Evolutionary conservation across 1,284 basidiomycete genomes (phyloP).

Genomic region (Heterobasidion irregulare): DNA sequence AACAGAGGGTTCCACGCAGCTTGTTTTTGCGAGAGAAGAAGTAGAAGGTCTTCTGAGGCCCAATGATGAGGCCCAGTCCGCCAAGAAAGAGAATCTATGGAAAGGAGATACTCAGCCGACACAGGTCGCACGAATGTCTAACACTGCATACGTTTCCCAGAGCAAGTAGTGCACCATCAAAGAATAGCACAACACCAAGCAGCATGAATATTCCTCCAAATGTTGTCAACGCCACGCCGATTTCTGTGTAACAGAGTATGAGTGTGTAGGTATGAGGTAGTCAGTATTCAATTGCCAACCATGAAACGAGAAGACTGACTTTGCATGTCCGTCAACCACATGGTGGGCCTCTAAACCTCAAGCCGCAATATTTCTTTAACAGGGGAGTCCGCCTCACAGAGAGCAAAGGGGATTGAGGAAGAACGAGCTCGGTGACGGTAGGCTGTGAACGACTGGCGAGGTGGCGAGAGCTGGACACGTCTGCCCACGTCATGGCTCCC

Average conservation of each 20-base stretch:
- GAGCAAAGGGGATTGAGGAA: neutral
- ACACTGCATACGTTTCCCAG: constrained; percentile 80
- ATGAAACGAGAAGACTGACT: constrained; percentile 29
- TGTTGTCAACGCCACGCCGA: constrained; percentile 95
- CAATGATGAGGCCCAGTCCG: constrained; percentile 91
- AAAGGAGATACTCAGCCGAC: neutral
- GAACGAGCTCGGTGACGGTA: neutral
- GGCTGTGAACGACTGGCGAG: neutral
- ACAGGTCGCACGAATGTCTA: neutral
- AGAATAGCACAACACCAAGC: constrained; percentile 92
- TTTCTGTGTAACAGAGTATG: constrained; percentile 50
- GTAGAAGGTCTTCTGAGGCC: constrained; percentile 93
- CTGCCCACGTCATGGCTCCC: neutral
- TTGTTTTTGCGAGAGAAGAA: constrained; percentile 98
- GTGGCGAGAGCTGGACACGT: neutral
- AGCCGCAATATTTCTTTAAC: neutral
- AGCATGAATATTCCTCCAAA: constrained; percentile 96
- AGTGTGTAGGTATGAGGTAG: neutral
- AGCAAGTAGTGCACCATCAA: constrained; percentile 94
- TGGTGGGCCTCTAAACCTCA: constrained; percentile 15
- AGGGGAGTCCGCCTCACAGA: neutral
- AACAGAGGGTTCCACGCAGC: constrained; percentile 88
- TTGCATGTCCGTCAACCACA: constrained; percentile 68
- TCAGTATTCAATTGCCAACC: neutral
- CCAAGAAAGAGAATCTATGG: constrained; percentile 83